Evolutionary conservation across 2,329 filamentous ascomycete genomes (phyloP).

Genomic region (Incumbomyces lentus): DNA sequence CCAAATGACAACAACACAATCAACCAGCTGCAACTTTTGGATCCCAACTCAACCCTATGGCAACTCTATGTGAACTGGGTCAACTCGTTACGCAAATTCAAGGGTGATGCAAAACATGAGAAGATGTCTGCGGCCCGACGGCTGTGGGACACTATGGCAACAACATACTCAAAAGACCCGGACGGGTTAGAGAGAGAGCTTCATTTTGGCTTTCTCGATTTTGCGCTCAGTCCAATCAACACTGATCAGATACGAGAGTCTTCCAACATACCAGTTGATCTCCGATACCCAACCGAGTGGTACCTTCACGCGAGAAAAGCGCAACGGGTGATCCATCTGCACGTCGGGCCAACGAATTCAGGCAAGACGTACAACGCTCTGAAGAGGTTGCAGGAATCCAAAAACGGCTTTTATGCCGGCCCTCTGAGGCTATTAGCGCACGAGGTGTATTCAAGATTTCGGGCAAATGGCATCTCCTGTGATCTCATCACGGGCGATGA

Average conservation of each 20-base stretch:
- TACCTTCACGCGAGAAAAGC: slow-evolving; percentile 72
- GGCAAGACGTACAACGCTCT: slow-evolving; percentile 95
- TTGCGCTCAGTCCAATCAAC: slow-evolving; percentile 10
- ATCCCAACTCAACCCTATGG: not conserved
- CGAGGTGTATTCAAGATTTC: slow-evolving; percentile 84
- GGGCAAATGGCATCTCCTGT: slow-evolving; percentile 64
- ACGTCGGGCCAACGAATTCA: slow-evolving; percentile 94
- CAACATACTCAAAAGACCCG: slow-evolving; percentile 7
- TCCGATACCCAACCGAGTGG: slow-evolving; percentile 87
- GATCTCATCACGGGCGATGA: slow-evolving; percentile 88
- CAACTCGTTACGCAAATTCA: not conserved
- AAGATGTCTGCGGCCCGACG: not conserved
- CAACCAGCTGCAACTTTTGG: not conserved
- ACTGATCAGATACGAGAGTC: slow-evolving; percentile 1
- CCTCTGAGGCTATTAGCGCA: slow-evolving; percentile 81
- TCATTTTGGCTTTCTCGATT: slow-evolving; percentile 19
- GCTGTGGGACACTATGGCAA: not conserved
- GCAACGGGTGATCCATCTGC: slow-evolving; percentile 76
- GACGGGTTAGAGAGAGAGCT: slow-evolving; percentile 11
- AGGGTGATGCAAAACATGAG: not conserved
- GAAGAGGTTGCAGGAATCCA: slow-evolving; percentile 66
- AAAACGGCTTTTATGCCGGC: slow-evolving; percentile 77
- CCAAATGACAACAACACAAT: not conserved
- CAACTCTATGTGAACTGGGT: not conserved
- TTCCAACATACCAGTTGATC: slow-evolving; percentile 15